Percentiles rank a stretch among this genome's conserved stretches.
Evolutionary conservation across 352 stramenopile genomes (phyloP).

Genomic region (Plasmopara muralis): DNA sequence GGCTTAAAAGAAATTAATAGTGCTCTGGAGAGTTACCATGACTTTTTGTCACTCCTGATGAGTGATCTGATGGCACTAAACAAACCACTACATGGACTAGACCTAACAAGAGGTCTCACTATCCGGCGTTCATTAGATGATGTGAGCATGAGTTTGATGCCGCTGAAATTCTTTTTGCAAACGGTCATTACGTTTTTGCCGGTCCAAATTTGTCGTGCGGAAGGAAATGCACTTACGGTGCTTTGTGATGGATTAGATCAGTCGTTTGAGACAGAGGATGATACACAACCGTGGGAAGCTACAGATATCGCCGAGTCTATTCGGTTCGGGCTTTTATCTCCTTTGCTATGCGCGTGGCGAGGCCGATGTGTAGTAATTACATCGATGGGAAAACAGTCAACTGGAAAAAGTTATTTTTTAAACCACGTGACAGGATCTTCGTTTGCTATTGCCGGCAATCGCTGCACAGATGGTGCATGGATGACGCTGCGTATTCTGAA

Average conservation of each 20-base stretch:
- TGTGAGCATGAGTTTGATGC: conserved; percentile 5
- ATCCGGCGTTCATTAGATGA: conserved; percentile 3
- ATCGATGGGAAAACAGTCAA: conserved; percentile 70
- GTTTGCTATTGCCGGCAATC: conserved; percentile 57
- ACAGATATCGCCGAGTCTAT: conserved; percentile 43
- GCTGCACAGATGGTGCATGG: conserved; percentile 63
- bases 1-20: neutral
- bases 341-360: conserved; percentile 34
- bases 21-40: conserved; percentile 13
- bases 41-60: conserved; percentile 35
- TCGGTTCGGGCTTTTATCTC: conserved; percentile 41
- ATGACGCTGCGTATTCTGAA: conserved; percentile 44
- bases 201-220: conserved; percentile 63
- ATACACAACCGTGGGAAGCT: conserved; percentile 17
- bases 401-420: conserved; percentile 73
- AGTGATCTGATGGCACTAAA: conserved; percentile 29
- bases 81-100: conserved; percentile 31
- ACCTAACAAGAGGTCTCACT: conserved; percentile 19
- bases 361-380: conserved; percentile 42
- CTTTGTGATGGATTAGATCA: conserved; percentile 40
- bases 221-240: conserved; percentile 49
- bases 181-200: conserved; percentile 59
- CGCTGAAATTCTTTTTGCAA: conserved; percentile 27
- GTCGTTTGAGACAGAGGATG: conserved; percentile 18
- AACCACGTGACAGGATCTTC: conserved; percentile 71